Conservation (phyloP, 306 rosid genomes). For the Vicia villosa region DNA sequence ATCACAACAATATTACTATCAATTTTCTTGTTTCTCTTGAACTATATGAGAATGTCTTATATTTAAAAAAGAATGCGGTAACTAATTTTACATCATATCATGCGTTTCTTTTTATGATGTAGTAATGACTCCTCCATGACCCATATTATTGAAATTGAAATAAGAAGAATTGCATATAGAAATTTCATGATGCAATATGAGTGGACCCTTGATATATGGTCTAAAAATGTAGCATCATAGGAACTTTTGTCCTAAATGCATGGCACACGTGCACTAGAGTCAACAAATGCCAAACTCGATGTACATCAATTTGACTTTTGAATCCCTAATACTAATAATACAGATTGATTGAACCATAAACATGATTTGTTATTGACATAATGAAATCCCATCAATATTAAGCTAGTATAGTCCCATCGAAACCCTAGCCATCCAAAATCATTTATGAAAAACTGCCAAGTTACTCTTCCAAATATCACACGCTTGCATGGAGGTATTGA, state of each 20-base stretch:
- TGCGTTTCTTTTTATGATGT: no score
- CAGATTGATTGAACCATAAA: conserved; percentile 40
- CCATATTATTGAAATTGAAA: not conserved
- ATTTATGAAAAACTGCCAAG: conserved; percentile 32
- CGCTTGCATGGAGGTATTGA: conserved; percentile 31
- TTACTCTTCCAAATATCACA: conserved; percentile 41
- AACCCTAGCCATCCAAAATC: conserved; percentile 23
- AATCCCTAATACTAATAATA: conserved; percentile 31
- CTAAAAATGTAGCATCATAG: conserved; percentile 33
- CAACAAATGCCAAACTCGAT: conserved; percentile 40
- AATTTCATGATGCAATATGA: not conserved
- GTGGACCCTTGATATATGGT: conserved; percentile 46
- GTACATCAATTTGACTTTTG: conserved; percentile 45
- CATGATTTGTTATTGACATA: conserved; percentile 48
- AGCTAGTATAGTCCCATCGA: conserved; percentile 34
- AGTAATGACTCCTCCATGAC: not conserved
- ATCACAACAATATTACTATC: no score
- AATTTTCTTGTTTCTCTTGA: no score
- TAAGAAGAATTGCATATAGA: not conserved
- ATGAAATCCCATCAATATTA: conserved; percentile 34
- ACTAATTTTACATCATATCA: no score
- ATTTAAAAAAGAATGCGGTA: no score
- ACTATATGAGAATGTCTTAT: no score
- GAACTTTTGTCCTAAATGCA: conserved; percentile 48
- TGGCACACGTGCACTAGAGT: conserved; percentile 67